Evolutionary conservation across 2,329 filamentous ascomycete genomes (phyloP), one percentile per base, ranked within the genome.

Genomic region (Trichoderma sp.): DNA sequence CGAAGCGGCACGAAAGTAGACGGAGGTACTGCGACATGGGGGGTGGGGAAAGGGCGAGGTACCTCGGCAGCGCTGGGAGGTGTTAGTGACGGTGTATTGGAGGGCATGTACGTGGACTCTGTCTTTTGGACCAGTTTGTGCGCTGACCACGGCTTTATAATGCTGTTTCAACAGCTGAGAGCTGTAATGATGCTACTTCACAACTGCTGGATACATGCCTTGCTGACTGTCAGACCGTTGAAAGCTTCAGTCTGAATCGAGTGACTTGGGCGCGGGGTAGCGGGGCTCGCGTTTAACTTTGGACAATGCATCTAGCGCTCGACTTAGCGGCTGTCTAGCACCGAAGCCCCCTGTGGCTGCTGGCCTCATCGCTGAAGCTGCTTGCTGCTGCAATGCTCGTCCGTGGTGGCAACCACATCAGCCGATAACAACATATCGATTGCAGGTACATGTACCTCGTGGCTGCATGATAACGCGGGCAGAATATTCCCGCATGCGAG

Each of bases 401-500:
- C n/a, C n/a, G n/a, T n/a, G n/a, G n/a, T n/a, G 49, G 51, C 26
- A 28, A 54, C 32, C 49, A 37, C 61, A 65, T 65, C 61, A 56
- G 51, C 61, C 61, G 61, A 65, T 65, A 65, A 32, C 61, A 64
- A n/a, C n/a, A n/a, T n/a, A n/a, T 34, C 30, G 46, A 54, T 28
- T 37, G 14, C 52, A 54, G 39, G 49, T 54, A 55, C 21, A 39
- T 54, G 32, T 55, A 28, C 51, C 51, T 65, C 34, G 24, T 39
- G 10, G 28, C 51, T 52, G 61, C 61, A 55, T 55, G 61, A 65
- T 65, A 65, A 65, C 55, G 51, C 61, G 21, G 58, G 49, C 49
- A 64, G 18, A 64, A 64, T 64, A 64, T 64, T 43, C 60, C 49
- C 60, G 60, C 60, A 64, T 39, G 60, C 46, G 46, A 54, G 60